phyloP scores from a whole-genome alignment of 176 grass and related monocot species.

The Coix lacrymajobi region DNA sequence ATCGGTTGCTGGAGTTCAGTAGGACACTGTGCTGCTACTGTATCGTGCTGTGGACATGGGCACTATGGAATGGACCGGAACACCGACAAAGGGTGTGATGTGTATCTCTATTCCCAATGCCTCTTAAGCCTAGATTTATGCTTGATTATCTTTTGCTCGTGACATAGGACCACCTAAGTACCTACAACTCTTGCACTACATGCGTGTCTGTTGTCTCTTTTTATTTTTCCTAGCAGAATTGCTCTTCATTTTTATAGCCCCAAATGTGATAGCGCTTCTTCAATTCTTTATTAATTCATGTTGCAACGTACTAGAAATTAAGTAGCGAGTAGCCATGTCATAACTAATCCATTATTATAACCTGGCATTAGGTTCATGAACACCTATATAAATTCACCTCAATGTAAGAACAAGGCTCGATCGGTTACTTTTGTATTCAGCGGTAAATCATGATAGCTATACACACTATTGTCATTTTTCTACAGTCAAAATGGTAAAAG shows the following conservation, averaged over 20 bases:
- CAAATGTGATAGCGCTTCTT: background rate
- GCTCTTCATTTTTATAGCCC: background rate
- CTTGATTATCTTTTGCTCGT: background rate
- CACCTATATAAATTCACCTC: background rate
- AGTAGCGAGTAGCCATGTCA: background rate
- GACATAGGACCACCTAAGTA: background rate
- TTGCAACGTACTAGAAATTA: background rate
- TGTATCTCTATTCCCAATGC: background rate
- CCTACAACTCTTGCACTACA: background rate
- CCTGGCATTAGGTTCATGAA: background rate
- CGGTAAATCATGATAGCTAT: no score
- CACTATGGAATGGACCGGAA: background rate
- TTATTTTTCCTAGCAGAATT: background rate
- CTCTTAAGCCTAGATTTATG: background rate
- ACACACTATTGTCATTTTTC: no score
- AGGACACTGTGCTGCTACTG: background rate
- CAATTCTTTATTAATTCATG: background rate
- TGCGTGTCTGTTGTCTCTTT: background rate
- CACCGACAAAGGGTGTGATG: rapidly evolving
- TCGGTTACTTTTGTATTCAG: background rate
- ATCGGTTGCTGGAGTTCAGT: background rate
- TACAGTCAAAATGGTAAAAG: background rate
- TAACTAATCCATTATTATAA: background rate
- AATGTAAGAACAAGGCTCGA: background rate
- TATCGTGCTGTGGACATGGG: background rate